Percentiles rank a stretch among this genome's conserved stretches.
These are phyloP conservation scores for Myxozyma vanderwaltii DNA, from an alignment of 805 yeast species.

Conservation along the genomic window DNA sequence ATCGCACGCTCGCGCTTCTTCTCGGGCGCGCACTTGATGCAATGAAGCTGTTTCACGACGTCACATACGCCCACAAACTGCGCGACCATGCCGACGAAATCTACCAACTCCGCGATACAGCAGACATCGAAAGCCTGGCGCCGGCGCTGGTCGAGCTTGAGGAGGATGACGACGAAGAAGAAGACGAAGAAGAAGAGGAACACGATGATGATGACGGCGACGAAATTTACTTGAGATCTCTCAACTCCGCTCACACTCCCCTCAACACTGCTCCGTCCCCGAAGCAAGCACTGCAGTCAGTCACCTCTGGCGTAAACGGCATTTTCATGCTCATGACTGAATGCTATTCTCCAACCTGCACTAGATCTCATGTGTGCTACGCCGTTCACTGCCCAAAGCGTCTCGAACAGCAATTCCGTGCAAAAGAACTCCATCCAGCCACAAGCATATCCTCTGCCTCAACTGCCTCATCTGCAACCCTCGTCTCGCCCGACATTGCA, in stretches of 20 bases:
- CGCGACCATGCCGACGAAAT: constrained; percentile 87
- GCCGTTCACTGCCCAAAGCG: constrained; percentile 96
- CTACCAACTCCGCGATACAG: constrained; percentile 62
- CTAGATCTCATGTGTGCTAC: constrained; percentile 83
- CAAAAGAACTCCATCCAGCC: constrained; percentile 48
- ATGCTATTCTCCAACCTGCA: constrained; percentile 96
- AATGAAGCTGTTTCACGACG: constrained; percentile 92
- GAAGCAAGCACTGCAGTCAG: constrained; percentile 31
- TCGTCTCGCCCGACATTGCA: neutral
- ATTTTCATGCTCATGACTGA: constrained; percentile 90
- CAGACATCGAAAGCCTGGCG: constrained; percentile 19
- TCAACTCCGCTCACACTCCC: constrained; percentile 12
- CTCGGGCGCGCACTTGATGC: constrained; percentile 92
- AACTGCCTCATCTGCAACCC: constrained; percentile 3
- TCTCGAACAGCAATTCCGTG: constrained; percentile 90
- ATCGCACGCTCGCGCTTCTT: constrained; percentile 83
- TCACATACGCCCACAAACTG: constrained; percentile 88
- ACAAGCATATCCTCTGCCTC: constrained; percentile 3
- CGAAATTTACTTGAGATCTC: neutral
- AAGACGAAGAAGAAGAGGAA: constrained; percentile 11
- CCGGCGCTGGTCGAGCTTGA: constrained; percentile 22
- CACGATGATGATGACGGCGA: neutral
- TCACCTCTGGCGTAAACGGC: constrained; percentile 57
- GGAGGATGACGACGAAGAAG: constrained; percentile 7
- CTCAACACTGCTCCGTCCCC: constrained; percentile 9